Evolutionary conservation across 208 protist species (phyloP).

Genomic region (Acanthamoeba healyi): DNA sequence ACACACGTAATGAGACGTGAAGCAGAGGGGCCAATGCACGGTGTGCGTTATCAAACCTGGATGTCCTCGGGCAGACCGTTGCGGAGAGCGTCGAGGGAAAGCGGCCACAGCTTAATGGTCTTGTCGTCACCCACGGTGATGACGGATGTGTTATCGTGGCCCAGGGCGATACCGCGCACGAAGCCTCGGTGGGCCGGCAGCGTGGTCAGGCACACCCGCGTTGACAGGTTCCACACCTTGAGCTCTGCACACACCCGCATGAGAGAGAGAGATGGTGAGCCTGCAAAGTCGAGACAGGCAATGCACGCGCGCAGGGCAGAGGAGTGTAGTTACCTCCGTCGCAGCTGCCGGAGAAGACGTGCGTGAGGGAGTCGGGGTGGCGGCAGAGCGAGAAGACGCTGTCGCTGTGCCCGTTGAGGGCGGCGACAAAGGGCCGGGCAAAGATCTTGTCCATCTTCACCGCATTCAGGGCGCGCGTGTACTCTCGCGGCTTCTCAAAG

Average conservation of each 20-base stretch:
- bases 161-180: constrained; percentile 94
- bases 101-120: constrained; percentile 96
- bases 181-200: constrained; percentile 94
- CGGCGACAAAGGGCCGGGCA: constrained; percentile 96
- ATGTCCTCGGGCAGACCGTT: neutral
- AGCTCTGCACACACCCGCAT: too few species aligned
- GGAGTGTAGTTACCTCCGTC: constrained; percentile 40
- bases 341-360: constrained; percentile 82
- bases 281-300: constrained; percentile 54
- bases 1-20: constrained; percentile 71
- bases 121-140: constrained; percentile 96
- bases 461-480: constrained; percentile 96
- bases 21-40: neutral
- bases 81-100: neutral
- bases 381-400: constrained; percentile 83
- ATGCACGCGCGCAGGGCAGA: constrained; percentile 1
- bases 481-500: constrained; percentile 97
- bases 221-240: constrained; percentile 78
- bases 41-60: neutral
- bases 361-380: constrained; percentile 75
- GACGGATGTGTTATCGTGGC: constrained; percentile 93
- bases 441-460: constrained; percentile 97
- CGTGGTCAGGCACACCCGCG: neutral
- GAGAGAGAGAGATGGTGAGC: constrained; percentile 74
- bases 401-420: constrained; percentile 85